Percentiles rank a stretch among this genome's conserved stretches.
phyloP scores from a whole-genome alignment of 495 filamentous ascomycete species.

The Podospora bellae-mahoneyi region DNA sequence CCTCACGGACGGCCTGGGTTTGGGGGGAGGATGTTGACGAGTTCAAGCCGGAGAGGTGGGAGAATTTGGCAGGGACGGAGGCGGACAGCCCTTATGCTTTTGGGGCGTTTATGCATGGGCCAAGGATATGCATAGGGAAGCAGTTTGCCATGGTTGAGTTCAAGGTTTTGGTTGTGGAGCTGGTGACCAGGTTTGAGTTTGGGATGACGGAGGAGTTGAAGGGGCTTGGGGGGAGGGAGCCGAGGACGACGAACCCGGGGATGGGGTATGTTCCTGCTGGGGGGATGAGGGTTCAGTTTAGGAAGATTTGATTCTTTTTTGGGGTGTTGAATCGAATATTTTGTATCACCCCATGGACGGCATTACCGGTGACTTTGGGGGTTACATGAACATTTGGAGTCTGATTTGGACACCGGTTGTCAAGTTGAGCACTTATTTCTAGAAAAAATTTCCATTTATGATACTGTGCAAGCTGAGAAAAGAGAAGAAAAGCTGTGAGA shows the following conservation, averaged over 20 bases:
- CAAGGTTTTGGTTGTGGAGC: slow-evolving; percentile 30
- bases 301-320: slow-evolving; percentile 16
- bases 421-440: no score
- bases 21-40: slow-evolving; percentile 27
- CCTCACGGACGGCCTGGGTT: slow-evolving; percentile 15
- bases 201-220: slow-evolving; percentile 18
- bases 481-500: no score
- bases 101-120: slow-evolving; percentile 27
- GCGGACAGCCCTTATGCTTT: slow-evolving; percentile 24
- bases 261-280: slow-evolving; percentile 21
- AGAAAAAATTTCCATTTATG: no score
- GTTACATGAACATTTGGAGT: no score
- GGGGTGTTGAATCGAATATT: no score
- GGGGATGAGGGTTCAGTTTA: slow-evolving; percentile 20
- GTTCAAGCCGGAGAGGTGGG: slow-evolving; percentile 34
- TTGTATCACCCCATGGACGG: no score
- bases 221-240: slow-evolving; percentile 15
- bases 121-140: slow-evolving; percentile 33
- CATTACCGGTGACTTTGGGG: no score
- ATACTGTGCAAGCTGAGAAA: no score
- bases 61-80: slow-evolving; percentile 15
- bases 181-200: slow-evolving; percentile 30
- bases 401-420: no score
- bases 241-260: slow-evolving; percentile 22
- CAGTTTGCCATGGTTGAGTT: slow-evolving; percentile 30